These are phyloP conservation scores for Apiospora saccharicola DNA, from an alignment of 2,329 filamentous ascomycete species.

Conservation along the genomic window DNA sequence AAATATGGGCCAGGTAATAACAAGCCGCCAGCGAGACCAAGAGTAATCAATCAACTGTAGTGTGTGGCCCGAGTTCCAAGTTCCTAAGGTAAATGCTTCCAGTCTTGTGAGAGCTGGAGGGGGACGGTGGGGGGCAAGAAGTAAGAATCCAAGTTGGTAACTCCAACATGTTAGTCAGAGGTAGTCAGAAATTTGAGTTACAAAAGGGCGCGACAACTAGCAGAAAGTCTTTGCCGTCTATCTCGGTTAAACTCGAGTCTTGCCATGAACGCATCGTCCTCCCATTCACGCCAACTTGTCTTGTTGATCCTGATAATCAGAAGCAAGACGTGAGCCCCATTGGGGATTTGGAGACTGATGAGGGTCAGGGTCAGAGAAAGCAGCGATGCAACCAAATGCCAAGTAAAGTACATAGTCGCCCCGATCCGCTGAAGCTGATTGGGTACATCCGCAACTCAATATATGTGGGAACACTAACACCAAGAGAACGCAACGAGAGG, in stretches of 20 bases:
- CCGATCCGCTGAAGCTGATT: constrained; percentile 22
- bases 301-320: neutral
- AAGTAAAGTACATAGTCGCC: constrained; percentile 11
- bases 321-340: neutral
- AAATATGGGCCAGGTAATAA: constrained; percentile 12
- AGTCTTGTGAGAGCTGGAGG: constrained; percentile 14
- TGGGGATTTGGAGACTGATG: neutral
- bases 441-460: constrained; percentile 4
- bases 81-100: neutral
- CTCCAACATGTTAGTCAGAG: constrained; percentile 19
- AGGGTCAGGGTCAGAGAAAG: neutral
- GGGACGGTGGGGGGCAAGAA: constrained; percentile 4
- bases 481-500: neutral
- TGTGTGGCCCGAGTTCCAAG: constrained; percentile 21
- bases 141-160: constrained; percentile 17
- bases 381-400: constrained; percentile 7
- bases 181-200: constrained; percentile 20
- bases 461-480: constrained; percentile 20
- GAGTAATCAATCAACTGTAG: constrained; percentile 20
- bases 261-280: neutral
- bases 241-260: constrained; percentile 11
- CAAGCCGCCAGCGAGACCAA: neutral
- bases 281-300: neutral
- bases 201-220: constrained; percentile 8
- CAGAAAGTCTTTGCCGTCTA: constrained; percentile 9